Evolutionary conservation across 225 moss, liverwort and hornwort genomes (phyloP).

Genomic region (Sphagnum tenellum): DNA sequence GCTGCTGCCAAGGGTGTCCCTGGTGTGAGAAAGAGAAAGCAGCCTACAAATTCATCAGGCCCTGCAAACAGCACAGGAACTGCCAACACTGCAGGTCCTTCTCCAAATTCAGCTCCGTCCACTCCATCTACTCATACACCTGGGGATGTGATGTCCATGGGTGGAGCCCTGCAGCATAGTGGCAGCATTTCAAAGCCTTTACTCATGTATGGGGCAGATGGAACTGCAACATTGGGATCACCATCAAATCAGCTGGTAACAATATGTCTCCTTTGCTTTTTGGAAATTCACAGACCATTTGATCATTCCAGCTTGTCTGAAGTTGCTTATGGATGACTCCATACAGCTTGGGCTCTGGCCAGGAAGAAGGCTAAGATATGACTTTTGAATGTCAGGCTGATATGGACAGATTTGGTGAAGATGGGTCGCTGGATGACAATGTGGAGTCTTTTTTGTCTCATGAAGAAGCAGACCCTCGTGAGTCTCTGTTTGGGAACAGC

Average conservation of each 20-base stretch:
- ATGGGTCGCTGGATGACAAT: constrained; percentile 88
- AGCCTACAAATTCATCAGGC: constrained; percentile 96
- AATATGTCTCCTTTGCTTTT: background rate
- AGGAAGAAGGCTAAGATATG: too few relatives aligned
- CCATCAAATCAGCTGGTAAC: constrained; percentile 99
- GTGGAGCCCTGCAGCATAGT: constrained; percentile 91
- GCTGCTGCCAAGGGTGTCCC: constrained; percentile 89
- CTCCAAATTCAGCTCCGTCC: constrained; percentile 98
- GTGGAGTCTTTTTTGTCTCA: constrained; percentile 98
- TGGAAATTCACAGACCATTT: too few relatives aligned
- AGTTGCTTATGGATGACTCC: too few relatives aligned
- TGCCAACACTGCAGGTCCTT: constrained; percentile 95
- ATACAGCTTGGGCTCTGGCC: too few relatives aligned
- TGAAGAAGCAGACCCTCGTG: constrained; percentile 94
- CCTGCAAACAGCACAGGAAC: constrained; percentile 99
- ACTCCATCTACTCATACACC: constrained; percentile 99
- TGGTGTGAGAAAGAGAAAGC: constrained; percentile 95
- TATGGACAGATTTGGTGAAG: constrained; percentile 90
- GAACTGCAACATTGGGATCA: constrained; percentile 93
- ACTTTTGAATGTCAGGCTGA: constrained; percentile 51
- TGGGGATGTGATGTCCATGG: constrained; percentile 97
- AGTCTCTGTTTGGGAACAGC: constrained; percentile 86
- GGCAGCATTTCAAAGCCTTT: constrained; percentile 98
- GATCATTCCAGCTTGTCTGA: too few relatives aligned
- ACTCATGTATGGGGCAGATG: constrained; percentile 98